A percentile compares a stretch with the other conserved stretches of the same genome.
Evolutionary conservation across 2,329 filamentous ascomycete genomes (phyloP).

Genomic region (Arthroderma uncinatum): DNA sequence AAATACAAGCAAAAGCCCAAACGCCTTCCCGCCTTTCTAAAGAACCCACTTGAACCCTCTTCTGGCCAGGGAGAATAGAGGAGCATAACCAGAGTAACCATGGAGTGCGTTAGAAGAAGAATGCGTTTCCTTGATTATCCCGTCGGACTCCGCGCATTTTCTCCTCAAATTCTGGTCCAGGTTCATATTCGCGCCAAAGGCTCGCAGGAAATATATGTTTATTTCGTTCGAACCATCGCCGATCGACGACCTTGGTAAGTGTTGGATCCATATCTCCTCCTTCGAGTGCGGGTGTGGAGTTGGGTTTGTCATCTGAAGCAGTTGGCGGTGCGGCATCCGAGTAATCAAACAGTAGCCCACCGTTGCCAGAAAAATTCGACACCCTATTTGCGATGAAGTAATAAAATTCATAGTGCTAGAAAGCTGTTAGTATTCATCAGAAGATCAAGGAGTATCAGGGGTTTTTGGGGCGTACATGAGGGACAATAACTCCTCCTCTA

Average conservation of each 20-base stretch:
- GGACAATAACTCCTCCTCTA: conserved; percentile 78
- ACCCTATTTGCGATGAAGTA: conserved; percentile 77
- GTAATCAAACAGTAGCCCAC: conserved; percentile 70
- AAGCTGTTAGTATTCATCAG: background rate
- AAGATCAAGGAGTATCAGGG: conserved; percentile 8
- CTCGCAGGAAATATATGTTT: conserved; percentile 98
- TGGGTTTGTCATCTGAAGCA: conserved; percentile 27
- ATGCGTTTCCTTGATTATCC: conserved; percentile 80
- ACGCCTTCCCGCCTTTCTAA: background rate
- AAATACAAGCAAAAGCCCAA: no score
- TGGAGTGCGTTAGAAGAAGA: conserved; percentile 56
- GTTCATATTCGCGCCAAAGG: conserved; percentile 90
- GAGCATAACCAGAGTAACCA: background rate
- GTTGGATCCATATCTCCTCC: conserved; percentile 66
- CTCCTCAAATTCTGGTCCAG: conserved; percentile 61
- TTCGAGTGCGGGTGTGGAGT: conserved; percentile 50
- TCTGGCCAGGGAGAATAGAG: background rate
- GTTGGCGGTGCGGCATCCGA: conserved; percentile 35
- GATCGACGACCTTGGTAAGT: conserved; percentile 86
- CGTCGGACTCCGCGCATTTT: conserved; percentile 61
- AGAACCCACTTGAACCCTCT: background rate
- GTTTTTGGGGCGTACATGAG: conserved; percentile 57
- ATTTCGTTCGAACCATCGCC: conserved; percentile 92
- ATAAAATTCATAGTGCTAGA: conserved; percentile 90
- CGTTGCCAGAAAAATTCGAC: conserved; percentile 58